A percentile compares a stretch with the other conserved stretches of the same genome.
Evolutionary conservation across 2,329 filamentous ascomycete genomes (phyloP).

Genomic region (Exophiala bonariae): DNA sequence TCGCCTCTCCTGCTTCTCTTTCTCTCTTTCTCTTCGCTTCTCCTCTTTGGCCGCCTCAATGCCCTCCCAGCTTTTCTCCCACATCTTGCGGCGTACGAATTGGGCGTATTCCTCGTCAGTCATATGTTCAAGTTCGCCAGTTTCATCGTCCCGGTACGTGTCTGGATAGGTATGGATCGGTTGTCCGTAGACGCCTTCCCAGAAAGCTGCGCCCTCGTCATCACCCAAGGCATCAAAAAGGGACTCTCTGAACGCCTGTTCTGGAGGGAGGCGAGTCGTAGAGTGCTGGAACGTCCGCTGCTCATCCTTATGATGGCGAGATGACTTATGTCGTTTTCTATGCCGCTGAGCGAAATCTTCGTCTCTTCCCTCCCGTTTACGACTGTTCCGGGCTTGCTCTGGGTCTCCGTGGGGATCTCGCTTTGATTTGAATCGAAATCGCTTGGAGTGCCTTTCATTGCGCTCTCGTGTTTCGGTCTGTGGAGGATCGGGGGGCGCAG

Average conservation of each 20-base stretch:
- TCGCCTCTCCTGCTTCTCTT: slow-evolving; percentile 46
- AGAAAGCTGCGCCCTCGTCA: slow-evolving; percentile 92
- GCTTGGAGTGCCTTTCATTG: slow-evolving; percentile 12
- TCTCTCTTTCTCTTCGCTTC: slow-evolving; percentile 53
- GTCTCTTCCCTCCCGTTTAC: slow-evolving; percentile 27
- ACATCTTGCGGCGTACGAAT: slow-evolving; percentile 87
- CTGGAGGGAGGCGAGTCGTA: slow-evolving; percentile 56
- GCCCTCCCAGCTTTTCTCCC: slow-evolving; percentile 88
- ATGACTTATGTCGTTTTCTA: slow-evolving; percentile 31
- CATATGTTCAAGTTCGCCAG: slow-evolving; percentile 75
- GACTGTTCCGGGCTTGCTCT: slow-evolving; percentile 15
- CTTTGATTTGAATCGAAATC: slow-evolving; percentile 27
- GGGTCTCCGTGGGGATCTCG: background rate
- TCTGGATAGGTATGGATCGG: slow-evolving; percentile 79
- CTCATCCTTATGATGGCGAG: slow-evolving; percentile 9
- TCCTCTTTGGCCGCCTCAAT: slow-evolving; percentile 73
- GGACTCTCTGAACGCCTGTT: slow-evolving; percentile 83
- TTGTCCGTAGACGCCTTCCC: slow-evolving; percentile 95
- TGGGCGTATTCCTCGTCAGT: slow-evolving; percentile 87
- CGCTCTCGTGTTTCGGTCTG: no score
- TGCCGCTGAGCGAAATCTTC: slow-evolving; percentile 23
- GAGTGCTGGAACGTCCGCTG: slow-evolving; percentile 4
- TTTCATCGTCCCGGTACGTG: slow-evolving; percentile 47
- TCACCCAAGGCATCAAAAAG: slow-evolving; percentile 97
- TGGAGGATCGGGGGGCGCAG: no score